Evolutionary conservation across 768 basidiomycete species (phyloP), one percentile per base, ranked within the genome.

Genomic region (Trichaptum fuscoviolaceum): DNA sequence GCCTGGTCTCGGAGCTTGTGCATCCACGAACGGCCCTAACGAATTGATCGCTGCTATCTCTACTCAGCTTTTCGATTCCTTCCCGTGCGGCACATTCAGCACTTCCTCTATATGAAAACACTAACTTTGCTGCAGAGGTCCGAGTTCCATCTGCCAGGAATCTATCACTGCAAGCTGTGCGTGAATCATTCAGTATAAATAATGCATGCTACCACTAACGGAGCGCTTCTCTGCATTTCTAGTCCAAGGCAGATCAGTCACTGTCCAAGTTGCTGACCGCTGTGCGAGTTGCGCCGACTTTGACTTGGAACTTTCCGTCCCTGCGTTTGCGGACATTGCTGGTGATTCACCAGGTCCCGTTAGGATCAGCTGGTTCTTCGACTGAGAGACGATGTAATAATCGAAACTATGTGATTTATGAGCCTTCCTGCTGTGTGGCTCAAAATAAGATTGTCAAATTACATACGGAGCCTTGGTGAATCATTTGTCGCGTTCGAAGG

Each of bases 231-330:
- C 30, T 3, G 8, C 8, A 26, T 64, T 62, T 59, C 23, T 68
- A 90, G 90, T 85, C 71, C 30, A 79, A 60, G 85, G 86, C 69
- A 83, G 83, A 34, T 72, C 70, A 1, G 79, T 87, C 63, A 76
- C 73, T 0, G 84, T 89, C 24, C 72, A 74, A 0, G 72, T 91
- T 69, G 80, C 79, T 5, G 92, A 94, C 74, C 81, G 89, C 24
- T 93, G 92, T 72, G 72, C 63, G 0, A 87, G 72, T 15, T 93
- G 91, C 69, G 68, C 67, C 0, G 0, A 75, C 7, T 79, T 73
- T 63, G 81, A 84, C 72, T 82, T 92, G 67, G 89, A 92, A 75
- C 80, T 92, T 68, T 85, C 88, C 15, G 85, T 84, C 7, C 0
- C 75, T 7, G 87, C 87, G 10, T 92, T 91, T 75, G 6, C 69